These are phyloP conservation scores for Dioscorea zingiberensis DNA, from an alignment of 106 monocot species.

Conservation along the genomic window DNA sequence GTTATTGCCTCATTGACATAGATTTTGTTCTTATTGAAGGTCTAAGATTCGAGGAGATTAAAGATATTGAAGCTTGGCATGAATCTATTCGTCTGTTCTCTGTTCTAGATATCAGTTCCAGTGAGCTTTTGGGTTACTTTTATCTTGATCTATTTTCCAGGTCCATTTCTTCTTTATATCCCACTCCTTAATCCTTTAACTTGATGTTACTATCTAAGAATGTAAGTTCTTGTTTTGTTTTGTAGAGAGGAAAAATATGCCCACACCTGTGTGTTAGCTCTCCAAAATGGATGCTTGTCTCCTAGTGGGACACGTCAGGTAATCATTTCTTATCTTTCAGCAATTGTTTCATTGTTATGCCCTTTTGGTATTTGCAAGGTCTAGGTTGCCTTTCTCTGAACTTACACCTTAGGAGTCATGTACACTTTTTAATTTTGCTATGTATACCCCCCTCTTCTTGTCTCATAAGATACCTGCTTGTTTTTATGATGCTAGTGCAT, in stretches of 20 bases:
- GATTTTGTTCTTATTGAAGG: constrained; percentile 31
- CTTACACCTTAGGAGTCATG: background rate
- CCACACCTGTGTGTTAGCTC: constrained; percentile 85
- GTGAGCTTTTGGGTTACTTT: constrained; percentile 87
- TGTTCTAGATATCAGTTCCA: constrained; percentile 59
- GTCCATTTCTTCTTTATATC: constrained; percentile 23
- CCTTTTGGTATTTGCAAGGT: background rate
- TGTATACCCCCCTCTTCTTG: too few species aligned
- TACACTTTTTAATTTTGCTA: too few species aligned
- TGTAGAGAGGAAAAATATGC: constrained; percentile 80
- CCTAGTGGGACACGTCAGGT: constrained; percentile 73
- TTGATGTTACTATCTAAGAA: too few species aligned
- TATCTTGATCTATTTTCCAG: constrained; percentile 85
- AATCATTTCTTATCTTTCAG: constrained; percentile 1
- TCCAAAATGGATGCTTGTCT: constrained; percentile 84
- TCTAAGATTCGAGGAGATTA: constrained; percentile 66
- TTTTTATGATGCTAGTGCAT: too few species aligned
- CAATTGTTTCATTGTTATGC: background rate
- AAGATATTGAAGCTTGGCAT: constrained; percentile 83
- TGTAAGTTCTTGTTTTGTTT: background rate
- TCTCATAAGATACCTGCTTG: too few species aligned
- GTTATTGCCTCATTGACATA: background rate
- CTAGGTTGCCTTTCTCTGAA: background rate
- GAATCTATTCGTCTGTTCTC: constrained; percentile 69
- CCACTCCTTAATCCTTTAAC: background rate